phyloP scores from a whole-genome alignment of 2,329 filamentous ascomycete genomes.

The Xylaria sp. region DNA sequence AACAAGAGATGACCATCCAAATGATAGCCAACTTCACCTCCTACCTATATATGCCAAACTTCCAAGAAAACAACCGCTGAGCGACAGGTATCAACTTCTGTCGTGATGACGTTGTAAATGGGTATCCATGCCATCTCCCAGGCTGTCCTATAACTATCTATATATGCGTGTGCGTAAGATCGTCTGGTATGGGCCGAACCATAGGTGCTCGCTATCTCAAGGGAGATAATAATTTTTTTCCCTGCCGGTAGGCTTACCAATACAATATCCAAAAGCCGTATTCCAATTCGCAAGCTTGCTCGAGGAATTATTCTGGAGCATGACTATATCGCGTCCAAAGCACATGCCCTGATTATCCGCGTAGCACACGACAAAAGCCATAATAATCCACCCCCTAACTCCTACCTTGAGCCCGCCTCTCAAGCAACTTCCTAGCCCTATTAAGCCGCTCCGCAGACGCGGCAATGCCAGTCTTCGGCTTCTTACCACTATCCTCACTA shows the following conservation, averaged over 20 bases:
- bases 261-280: constrained; percentile 8
- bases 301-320: constrained; percentile 3
- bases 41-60: background rate
- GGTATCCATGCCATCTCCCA: background rate
- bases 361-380: background rate
- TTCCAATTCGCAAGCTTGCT: background rate
- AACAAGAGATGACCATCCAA: background rate
- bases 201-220: background rate
- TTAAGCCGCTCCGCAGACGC: constrained; percentile 27
- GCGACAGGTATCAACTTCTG: background rate
- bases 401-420: background rate
- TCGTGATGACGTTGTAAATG: background rate
- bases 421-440: constrained; percentile 32
- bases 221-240: background rate
- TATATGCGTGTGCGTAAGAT: constrained; percentile 4
- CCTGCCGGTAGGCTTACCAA: background rate
- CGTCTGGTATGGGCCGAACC: constrained; percentile 1
- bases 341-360: background rate
- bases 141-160: background rate
- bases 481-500: constrained; percentile 31
- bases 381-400: background rate
- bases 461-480: constrained; percentile 23
- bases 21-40: background rate
- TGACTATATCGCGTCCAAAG: background rate
- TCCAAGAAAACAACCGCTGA: background rate